These are phyloP conservation scores for Ambrosia hybrid DNA, from an alignment of 140 eudicot genomes.

Conservation along the genomic window DNA sequence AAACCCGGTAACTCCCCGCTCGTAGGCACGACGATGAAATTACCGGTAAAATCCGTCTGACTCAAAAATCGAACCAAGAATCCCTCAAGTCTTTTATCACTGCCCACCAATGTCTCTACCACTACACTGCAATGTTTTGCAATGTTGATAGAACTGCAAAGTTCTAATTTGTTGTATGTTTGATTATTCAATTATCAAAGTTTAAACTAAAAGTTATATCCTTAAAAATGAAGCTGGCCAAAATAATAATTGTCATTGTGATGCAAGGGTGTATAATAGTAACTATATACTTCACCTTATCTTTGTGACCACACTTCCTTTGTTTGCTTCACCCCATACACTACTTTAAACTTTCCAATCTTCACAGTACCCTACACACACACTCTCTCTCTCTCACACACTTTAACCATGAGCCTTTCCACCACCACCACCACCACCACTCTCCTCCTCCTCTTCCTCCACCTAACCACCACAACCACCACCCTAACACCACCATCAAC, in stretches of 20 bases:
- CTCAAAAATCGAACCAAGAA: too few species aligned
- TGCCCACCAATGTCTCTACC: too few species aligned
- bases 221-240: background rate
- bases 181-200: background rate
- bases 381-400: slow-evolving; percentile 10
- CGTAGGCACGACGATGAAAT: too few species aligned
- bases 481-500: slow-evolving; percentile 1
- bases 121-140: too few species aligned
- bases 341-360: slow-evolving; percentile 7
- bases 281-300: background rate
- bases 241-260: background rate
- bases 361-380: background rate
- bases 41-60: too few species aligned
- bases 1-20: too few species aligned
- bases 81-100: too few species aligned
- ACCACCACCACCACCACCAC: slow-evolving; percentile 21
- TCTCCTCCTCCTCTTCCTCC: slow-evolving; percentile 17
- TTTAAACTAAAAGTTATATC: too few species aligned
- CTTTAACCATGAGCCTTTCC: slow-evolving; percentile 7
- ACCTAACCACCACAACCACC: slow-evolving; percentile 21
- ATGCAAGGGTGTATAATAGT: slow-evolving; percentile 6
- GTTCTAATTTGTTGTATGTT: background rate
- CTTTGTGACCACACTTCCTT: background rate
- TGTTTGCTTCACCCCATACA: background rate
- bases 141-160: too few species aligned